Evolutionary conservation across 2,329 filamentous ascomycete species (phyloP).

Genomic region (Fusarium graminum): DNA sequence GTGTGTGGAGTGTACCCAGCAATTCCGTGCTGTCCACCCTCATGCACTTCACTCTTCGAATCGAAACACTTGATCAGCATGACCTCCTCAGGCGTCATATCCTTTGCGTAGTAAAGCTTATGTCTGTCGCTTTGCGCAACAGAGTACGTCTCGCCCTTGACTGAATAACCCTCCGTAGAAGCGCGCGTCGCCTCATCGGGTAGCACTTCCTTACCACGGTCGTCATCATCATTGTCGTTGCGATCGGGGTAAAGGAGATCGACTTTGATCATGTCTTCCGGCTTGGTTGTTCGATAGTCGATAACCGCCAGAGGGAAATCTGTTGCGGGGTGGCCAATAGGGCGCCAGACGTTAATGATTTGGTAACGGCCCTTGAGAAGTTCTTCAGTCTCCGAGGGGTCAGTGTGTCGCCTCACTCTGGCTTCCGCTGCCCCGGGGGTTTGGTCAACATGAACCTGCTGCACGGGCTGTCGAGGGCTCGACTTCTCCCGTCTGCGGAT

Average conservation of each 20-base stretch:
- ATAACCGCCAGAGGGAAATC: conserved; percentile 46
- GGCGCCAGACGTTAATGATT: conserved; percentile 64
- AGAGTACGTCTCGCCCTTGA: conserved; percentile 44
- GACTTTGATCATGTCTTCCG: conserved; percentile 44
- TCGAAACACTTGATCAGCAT: conserved; percentile 50
- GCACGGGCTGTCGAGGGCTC: conserved; percentile 73
- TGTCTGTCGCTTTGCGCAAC: conserved; percentile 40
- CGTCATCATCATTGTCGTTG: conserved; percentile 38
- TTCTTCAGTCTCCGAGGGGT: conserved; percentile 58
- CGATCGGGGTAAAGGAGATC: conserved; percentile 46
- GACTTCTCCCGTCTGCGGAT: conserved; percentile 69
- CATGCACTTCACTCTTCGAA: conserved; percentile 45
- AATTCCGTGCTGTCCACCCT: conserved; percentile 35
- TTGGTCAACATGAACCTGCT: conserved; percentile 80
- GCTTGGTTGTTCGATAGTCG: conserved; percentile 44
- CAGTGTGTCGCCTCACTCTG: conserved; percentile 71
- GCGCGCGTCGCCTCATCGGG: conserved; percentile 31
- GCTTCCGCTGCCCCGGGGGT: conserved; percentile 71
- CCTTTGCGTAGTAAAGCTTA: conserved; percentile 47
- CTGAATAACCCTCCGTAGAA: conserved; percentile 42
- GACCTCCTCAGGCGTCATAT: conserved; percentile 48
- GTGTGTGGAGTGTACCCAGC: conserved; percentile 46
- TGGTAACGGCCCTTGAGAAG: conserved; percentile 59
- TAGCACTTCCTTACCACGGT: conserved; percentile 43
- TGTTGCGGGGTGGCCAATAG: conserved; percentile 47